Evolutionary conservation across 73 alveolate genomes (phyloP).

Genomic region (Paramecium octaurelia): DNA sequence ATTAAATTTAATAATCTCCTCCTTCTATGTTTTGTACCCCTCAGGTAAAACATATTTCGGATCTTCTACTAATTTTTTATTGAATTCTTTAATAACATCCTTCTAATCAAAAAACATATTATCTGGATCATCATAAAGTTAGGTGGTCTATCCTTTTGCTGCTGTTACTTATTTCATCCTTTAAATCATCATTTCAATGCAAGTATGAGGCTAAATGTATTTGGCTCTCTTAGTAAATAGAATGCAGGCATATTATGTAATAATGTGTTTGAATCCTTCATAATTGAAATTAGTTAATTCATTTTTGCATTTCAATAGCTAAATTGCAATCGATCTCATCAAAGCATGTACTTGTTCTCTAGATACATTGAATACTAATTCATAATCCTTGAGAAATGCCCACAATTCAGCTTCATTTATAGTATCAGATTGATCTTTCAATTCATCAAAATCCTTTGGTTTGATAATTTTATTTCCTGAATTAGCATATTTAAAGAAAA

Average conservation of each 20-base stretch:
- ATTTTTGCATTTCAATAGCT: background rate
- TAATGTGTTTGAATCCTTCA: constrained; percentile 36
- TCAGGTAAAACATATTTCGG: constrained; percentile 78
- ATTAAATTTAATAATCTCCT: constrained; percentile 58
- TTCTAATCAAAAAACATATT: constrained; percentile 67
- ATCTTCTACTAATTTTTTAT: constrained; percentile 63
- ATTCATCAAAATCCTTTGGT: constrained; percentile 66
- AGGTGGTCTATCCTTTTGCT: constrained; percentile 59
- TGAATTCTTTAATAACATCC: constrained; percentile 73
- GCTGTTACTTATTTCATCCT: constrained; percentile 55
- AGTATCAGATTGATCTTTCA: constrained; percentile 62
- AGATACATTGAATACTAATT: constrained; percentile 47
- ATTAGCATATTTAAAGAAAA: constrained; percentile 73
- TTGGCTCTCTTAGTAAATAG: constrained; percentile 38
- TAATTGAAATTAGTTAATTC: constrained; percentile 10
- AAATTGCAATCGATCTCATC: constrained; percentile 36
- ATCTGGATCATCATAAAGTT: constrained; percentile 75
- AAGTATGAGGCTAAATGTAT: constrained; percentile 48
- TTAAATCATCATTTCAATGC: constrained; percentile 47
- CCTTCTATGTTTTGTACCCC: constrained; percentile 70
- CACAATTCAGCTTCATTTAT: constrained; percentile 76
- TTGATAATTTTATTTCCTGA: constrained; percentile 68
- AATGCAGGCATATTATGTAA: constrained; percentile 33
- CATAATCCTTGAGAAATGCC: constrained; percentile 73
- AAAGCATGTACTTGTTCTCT: constrained; percentile 69